phyloP scores from a whole-genome alignment of 352 stramenopile genomes.

The Thraustotheca clavata region DNA sequence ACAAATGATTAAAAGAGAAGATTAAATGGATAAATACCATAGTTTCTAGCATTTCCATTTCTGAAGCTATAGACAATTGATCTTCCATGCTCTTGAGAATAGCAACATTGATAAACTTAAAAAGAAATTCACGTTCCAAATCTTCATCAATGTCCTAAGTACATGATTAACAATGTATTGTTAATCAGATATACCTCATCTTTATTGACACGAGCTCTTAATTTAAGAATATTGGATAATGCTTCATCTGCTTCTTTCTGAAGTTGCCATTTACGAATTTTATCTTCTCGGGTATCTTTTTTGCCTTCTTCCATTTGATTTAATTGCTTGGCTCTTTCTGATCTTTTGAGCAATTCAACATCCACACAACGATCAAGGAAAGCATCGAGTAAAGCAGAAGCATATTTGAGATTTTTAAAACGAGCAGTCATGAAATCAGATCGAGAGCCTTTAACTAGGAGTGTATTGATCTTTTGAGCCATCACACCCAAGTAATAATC shows the following conservation, averaged over 20 bases:
- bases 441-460: conserved; percentile 30
- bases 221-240: conserved; percentile 42
- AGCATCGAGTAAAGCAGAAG: conserved; percentile 46
- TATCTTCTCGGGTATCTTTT: conserved; percentile 63
- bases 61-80: conserved; percentile 52
- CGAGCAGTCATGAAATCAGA: conserved; percentile 34
- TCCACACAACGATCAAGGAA: conserved; percentile 61
- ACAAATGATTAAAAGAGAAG: conserved; percentile 5
- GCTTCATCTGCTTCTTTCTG: conserved; percentile 71
- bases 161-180: too few species aligned
- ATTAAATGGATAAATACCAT: conserved; percentile 34
- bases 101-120: conserved; percentile 66
- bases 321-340: conserved; percentile 54
- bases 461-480: conserved; percentile 63
- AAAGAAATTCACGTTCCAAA: conserved; percentile 69
- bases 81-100: conserved; percentile 76
- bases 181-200: conserved; percentile 21
- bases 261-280: conserved; percentile 72
- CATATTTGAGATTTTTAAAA: conserved; percentile 24
- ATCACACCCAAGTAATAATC: conserved; percentile 79
- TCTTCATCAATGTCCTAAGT: conserved; percentile 55
- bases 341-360: conserved; percentile 68
- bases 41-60: conserved; percentile 79
- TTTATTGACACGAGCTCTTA: conserved; percentile 17
- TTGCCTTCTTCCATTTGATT: conserved; percentile 57